Evolutionary conservation across 257 asterid genomes (phyloP), one percentile per base, ranked within the genome.

Genomic region (Gynochthodes officinalis): DNA sequence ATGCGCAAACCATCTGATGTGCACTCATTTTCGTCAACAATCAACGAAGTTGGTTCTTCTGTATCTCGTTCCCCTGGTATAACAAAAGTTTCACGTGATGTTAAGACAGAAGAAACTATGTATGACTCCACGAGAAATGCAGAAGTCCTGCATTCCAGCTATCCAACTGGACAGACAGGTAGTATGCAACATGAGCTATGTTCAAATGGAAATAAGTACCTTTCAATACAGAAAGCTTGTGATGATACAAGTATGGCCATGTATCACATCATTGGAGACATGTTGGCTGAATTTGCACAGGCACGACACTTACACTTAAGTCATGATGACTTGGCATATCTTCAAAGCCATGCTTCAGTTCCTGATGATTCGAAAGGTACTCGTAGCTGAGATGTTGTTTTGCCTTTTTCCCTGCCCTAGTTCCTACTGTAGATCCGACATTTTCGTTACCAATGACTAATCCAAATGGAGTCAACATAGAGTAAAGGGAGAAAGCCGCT

Each of bases 191-290:
- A 71, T 25, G 64, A 76, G 60, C 80, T 79, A 59, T 77, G 73
- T 64, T 33, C 58, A 63, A 62, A 42, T 11, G 60, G 71, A 37
- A 93, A 89, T 77, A 72, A 69, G 53, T 93, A 93, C 86, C 96
- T 90, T 71, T 81, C 77, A 48, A 77, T 89, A 72, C 98, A 93
- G 82, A 87, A 84, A 83, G 93, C 92, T 78, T 88, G 96, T 83
- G 97, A 93, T 80, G 79, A 57, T 57, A 81, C 93, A 49, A 86
- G 90, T 75, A 82, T 86, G 84, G 76, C 75, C 54, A 90, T 91
- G 57, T 86, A 88, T 76, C 72, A 69, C 58, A 74, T 86, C 73
- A 84, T 84, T 39, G 96, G 89, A 73, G 67, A 74, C 73, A 72
- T 87, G 74, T 76, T 93, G 76, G 78, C 84, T 59, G 81, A 80